A percentile compares a stretch with the other conserved stretches of the same genome.
Evolutionary conservation across 2,329 filamentous ascomycete species (phyloP).

Genomic region (Cryphonectria parasitica): DNA sequence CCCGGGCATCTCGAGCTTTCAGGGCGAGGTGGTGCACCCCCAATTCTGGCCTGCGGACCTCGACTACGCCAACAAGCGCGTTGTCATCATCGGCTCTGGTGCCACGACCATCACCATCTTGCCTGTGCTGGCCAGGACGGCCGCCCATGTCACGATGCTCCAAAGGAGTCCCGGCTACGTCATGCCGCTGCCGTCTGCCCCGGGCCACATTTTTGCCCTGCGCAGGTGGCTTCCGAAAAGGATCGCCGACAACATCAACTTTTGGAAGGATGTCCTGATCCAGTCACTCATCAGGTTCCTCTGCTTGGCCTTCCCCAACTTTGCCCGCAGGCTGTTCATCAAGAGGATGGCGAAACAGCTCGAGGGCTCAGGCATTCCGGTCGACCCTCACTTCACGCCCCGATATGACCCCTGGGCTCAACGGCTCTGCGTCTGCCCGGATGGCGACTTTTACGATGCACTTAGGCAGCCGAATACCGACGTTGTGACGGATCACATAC

Average conservation of each 20-base stretch:
- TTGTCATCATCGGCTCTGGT: conserved; percentile 76
- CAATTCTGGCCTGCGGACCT: conserved; percentile 77
- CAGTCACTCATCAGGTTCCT: conserved; percentile 53
- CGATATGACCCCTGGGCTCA: conserved; percentile 73
- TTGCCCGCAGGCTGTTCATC: conserved; percentile 53
- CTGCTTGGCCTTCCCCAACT: conserved; percentile 56
- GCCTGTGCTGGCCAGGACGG: conserved; percentile 68
- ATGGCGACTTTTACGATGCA: conserved; percentile 60
- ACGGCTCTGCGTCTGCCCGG: conserved; percentile 69
- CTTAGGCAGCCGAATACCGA: conserved; percentile 49
- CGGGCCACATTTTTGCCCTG: conserved; percentile 45
- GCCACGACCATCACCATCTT: conserved; percentile 80
- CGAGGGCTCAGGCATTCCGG: conserved; percentile 52
- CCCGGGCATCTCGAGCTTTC: conserved; percentile 70
- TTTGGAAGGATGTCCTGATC: conserved; percentile 52
- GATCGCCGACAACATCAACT: conserved; percentile 51
- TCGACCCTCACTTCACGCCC: conserved; percentile 67
- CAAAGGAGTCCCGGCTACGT: conserved; percentile 79
- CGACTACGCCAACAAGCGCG: conserved; percentile 67
- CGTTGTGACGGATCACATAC: conserved; percentile 57
- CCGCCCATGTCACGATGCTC: conserved; percentile 73
- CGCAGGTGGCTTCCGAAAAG: conserved; percentile 50
- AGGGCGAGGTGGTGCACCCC: conserved; percentile 66
- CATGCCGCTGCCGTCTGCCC: conserved; percentile 47
- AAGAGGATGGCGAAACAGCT: conserved; percentile 51